A percentile compares a stretch with the other conserved stretches of the same genome.
phyloP scores from a whole-genome alignment of 2,329 filamentous ascomycete species.

The Neospermospora avenae region DNA sequence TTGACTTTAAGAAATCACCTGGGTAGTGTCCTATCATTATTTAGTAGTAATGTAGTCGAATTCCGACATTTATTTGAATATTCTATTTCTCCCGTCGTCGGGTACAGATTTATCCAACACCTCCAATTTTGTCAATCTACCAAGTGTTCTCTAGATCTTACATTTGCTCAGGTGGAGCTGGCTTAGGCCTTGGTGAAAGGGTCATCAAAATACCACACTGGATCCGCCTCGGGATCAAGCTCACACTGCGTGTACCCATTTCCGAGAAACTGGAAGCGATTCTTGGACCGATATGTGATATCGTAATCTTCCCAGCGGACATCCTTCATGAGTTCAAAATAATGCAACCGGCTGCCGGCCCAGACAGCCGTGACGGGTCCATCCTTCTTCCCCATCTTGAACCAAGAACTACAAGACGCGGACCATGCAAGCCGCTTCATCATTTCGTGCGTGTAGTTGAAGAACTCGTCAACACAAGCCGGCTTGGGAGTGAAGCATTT shows the following conservation, averaged over 20 bases:
- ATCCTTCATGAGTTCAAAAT: constrained; percentile 40
- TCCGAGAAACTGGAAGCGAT: constrained; percentile 37
- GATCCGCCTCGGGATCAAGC: constrained; percentile 38
- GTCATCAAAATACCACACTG: constrained; percentile 38
- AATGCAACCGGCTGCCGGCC: constrained; percentile 49
- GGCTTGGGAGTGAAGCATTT: constrained; percentile 43
- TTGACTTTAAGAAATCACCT: no score
- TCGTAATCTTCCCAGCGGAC: constrained; percentile 44
- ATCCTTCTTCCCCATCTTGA: constrained; percentile 23
- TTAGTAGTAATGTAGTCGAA: no score
- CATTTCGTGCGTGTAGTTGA: constrained; percentile 28
- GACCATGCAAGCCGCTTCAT: constrained; percentile 36
- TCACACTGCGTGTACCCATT: constrained; percentile 37
- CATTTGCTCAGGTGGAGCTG: background rate
- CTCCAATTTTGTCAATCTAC: no score
- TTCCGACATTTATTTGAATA: no score
- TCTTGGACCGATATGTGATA: constrained; percentile 34
- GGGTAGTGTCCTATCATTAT: no score
- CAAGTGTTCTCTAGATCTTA: no score
- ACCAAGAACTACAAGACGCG: constrained; percentile 29
- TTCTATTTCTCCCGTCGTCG: no score
- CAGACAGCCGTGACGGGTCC: constrained; percentile 39
- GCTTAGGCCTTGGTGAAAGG: constrained; percentile 2
- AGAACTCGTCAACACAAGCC: constrained; percentile 34
- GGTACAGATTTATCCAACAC: no score